Conservation (phyloP, 1,284 basidiomycete species). For the Hemileia vastatrix region DNA sequence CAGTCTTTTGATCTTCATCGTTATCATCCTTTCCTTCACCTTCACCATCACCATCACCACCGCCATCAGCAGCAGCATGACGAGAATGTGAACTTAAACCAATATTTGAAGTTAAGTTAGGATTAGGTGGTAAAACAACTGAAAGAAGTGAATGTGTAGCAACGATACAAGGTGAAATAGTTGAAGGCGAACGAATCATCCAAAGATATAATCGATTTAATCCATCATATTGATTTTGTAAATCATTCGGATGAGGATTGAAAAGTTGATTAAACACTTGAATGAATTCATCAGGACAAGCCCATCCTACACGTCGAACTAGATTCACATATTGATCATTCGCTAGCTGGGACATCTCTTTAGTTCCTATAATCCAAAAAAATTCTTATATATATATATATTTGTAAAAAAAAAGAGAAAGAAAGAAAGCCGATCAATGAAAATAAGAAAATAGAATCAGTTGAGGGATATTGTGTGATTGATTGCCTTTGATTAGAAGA, state of each 20-base stretch:
- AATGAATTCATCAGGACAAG: slow-evolving; percentile 61
- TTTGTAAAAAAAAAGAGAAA: background rate
- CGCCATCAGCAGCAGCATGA: too few relatives aligned
- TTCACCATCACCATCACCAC: too few relatives aligned
- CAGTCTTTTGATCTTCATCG: too few relatives aligned
- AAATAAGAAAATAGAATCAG: too few relatives aligned
- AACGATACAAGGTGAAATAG: slow-evolving; percentile 63
- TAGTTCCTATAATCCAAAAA: background rate
- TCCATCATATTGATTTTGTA: background rate
- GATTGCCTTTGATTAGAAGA: too few relatives aligned
- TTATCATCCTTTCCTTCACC: too few relatives aligned
- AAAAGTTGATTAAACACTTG: slow-evolving; percentile 73
- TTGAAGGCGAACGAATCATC: slow-evolving; percentile 50
- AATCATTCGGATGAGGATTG: slow-evolving; percentile 20
- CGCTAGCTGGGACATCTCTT: background rate
- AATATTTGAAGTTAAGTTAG: slow-evolving; percentile 16
- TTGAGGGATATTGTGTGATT: too few relatives aligned
- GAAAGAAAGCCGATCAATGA: too few relatives aligned
- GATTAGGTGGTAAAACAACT: slow-evolving; percentile 50
- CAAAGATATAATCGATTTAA: slow-evolving; percentile 10
- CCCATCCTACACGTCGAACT: slow-evolving; percentile 68
- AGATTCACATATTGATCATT: background rate
- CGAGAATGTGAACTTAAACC: too few relatives aligned
- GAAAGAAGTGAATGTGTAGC: slow-evolving; percentile 60
- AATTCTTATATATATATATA: background rate